Base-by-base conservation (phyloP, 2,329 filamentous ascomycete genomes). In the Fusarium circinatum region DNA sequence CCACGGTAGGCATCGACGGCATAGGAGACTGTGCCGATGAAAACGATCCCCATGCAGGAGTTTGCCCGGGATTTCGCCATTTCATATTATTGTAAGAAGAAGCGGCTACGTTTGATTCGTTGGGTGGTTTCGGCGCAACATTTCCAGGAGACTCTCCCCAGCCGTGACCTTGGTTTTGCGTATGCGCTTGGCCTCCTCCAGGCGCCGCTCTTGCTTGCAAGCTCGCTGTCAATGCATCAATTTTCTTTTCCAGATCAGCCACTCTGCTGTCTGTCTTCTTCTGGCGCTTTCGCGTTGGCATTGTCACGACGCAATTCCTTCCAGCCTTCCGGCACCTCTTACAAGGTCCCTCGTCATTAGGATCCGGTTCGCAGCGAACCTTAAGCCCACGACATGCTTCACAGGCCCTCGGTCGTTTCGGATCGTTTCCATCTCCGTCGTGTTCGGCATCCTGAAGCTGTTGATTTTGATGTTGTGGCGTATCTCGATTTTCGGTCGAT, bases 181-280 rank as follows among this genome's bases (percentile, higher is more conserved):
- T n/a, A 57, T 63, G 61, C 24, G 48, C 60, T 42, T 70, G 67
- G 20, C 62, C 65, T 49, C 69, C 76, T n/a, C 57, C 42, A 34
- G 73, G 74, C 20, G 77, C 67, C n/a, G 72, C 79, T 36, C 82
- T 77, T 14, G 93, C 90, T 51, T 94, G 91, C 73, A 98, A 80
- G 41, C 91, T 94, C 12, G 94, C 93, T 13, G 94, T 97, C 80
- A 98, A 81, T 14, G 93, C 93, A 84, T 98, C 94, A 73, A 98
- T 96, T 85, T 97, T 97, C 86, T 92, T 94, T 85, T 98, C 95
- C 58, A 98, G 86, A 85, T 98, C 95, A 14, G 94, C 93, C 18
- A 98, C 95, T 58, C 94, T 89, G 74, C 91, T 96, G 80, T 97
- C 95, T 61, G 94, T 95, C 86, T 97, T 97, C 86, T 96, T 97